A percentile compares a stretch with the other conserved stretches of the same genome.
Conservation (phyloP, 345 rosid species). For the Turnera subulata region DNA sequence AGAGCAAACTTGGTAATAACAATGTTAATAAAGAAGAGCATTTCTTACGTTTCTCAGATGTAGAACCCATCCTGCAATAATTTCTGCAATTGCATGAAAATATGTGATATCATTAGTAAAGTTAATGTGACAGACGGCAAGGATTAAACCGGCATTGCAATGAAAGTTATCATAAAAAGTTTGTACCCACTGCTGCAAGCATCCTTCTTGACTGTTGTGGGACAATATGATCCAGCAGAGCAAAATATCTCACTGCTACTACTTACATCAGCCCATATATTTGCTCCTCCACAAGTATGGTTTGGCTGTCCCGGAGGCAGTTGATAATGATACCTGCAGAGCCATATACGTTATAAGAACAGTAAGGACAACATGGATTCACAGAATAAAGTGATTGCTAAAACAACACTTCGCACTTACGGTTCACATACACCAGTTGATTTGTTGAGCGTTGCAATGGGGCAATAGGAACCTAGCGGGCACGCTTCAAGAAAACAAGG, state of each 20-base stretch:
- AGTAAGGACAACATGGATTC: background rate
- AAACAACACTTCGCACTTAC: conserved; percentile 35
- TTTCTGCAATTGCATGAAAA: conserved; percentile 48
- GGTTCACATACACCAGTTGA: conserved; percentile 60
- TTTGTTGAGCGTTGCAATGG: conserved; percentile 44
- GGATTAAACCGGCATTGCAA: background rate
- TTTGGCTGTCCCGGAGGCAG: conserved; percentile 61
- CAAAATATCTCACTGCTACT: conserved; percentile 76
- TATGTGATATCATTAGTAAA: conserved; percentile 9
- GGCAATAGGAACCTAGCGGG: conserved; percentile 65
- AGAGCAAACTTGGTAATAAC: background rate
- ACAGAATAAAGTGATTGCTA: conserved; percentile 3
- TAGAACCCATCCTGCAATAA: conserved; percentile 75
- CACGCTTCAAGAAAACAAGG: conserved; percentile 46
- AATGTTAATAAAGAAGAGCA: background rate
- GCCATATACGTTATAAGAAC: conserved; percentile 1
- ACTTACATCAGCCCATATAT: conserved; percentile 78
- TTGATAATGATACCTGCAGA: conserved; percentile 75
- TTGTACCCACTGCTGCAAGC: conserved; percentile 84
- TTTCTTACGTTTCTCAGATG: conserved; percentile 55
- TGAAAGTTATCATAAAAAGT: conserved; percentile 32
- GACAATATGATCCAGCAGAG: conserved; percentile 82
- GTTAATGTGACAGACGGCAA: conserved; percentile 1
- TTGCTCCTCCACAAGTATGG: conserved; percentile 95
- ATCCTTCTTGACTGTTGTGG: conserved; percentile 48